Conservation (phyloP, 2,329 filamentous ascomycete species). For the Neofusicoccum laricinum region DNA sequence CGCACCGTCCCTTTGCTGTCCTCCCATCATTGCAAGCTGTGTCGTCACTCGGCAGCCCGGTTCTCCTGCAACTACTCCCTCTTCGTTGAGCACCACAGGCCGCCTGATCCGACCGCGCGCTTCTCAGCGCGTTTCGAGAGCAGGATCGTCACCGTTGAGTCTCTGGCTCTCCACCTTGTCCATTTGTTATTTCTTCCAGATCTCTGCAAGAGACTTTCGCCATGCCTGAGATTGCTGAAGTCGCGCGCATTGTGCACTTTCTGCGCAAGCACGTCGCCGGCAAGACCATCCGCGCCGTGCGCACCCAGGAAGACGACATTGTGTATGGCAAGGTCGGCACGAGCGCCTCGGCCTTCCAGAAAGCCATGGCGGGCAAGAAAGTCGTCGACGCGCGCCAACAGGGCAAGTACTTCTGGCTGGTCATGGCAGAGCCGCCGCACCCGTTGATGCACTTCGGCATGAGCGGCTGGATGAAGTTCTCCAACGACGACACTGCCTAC, state of each 20-base stretch:
- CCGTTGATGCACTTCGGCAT: slow-evolving; percentile 82
- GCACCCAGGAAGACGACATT: slow-evolving; percentile 74
- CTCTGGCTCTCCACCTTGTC: too few relatives aligned
- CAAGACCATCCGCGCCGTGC: slow-evolving; percentile 69
- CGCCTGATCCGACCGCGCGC: not conserved
- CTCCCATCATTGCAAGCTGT: not conserved
- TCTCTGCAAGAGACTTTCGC: not conserved
- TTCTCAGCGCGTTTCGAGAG: too few relatives aligned
- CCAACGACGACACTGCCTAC: slow-evolving; percentile 72
- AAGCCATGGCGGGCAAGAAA: slow-evolving; percentile 71
- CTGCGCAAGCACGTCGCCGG: slow-evolving; percentile 80
- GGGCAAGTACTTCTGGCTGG: slow-evolving; percentile 96
- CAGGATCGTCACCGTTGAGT: not conserved
- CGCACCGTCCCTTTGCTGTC: not conserved
- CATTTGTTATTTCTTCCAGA: too few relatives aligned
- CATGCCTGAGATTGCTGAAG: slow-evolving; percentile 48
- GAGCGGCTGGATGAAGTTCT: slow-evolving; percentile 82
- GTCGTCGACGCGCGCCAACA: slow-evolving; percentile 73
- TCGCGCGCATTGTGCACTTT: slow-evolving; percentile 83
- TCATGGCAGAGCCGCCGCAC: slow-evolving; percentile 75
- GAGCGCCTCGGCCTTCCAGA: slow-evolving; percentile 69
- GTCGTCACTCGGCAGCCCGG: not conserved
- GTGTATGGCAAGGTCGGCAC: slow-evolving; percentile 91
- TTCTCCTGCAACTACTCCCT: not conserved
- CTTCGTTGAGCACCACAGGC: not conserved